phyloP scores from a whole-genome alignment of 805 yeast genomes.

The Kodamaea jinghongensis region DNA sequence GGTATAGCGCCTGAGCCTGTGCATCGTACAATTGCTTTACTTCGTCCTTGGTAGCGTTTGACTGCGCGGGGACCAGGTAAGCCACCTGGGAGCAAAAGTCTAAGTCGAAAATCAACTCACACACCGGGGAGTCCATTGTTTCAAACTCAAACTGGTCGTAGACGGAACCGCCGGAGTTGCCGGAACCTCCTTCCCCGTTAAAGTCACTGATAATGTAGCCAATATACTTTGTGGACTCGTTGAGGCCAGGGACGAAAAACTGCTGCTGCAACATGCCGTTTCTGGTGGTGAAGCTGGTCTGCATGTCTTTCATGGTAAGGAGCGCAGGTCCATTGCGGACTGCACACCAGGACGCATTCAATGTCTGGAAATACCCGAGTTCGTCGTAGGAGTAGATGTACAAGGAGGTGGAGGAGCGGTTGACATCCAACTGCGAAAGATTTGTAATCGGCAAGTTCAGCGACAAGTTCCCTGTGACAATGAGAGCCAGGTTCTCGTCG shows the following conservation, averaged over 20 bases:
- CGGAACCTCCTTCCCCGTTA: slow-evolving; percentile 17
- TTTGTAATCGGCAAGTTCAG: slow-evolving; percentile 1
- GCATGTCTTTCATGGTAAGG: slow-evolving; percentile 18
- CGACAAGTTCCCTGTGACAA: slow-evolving; percentile 55
- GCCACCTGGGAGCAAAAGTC: slow-evolving; percentile 81
- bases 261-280: slow-evolving; percentile 55
- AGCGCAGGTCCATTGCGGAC: slow-evolving; percentile 51
- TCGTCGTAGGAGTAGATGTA: slow-evolving; percentile 47
- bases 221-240: slow-evolving; percentile 56
- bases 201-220: slow-evolving; percentile 61
- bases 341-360: slow-evolving; percentile 71
- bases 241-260: slow-evolving; percentile 59
- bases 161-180: slow-evolving; percentile 58
- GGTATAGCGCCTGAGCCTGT: slow-evolving; percentile 53
- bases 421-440: slow-evolving; percentile 17
- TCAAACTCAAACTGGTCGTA: slow-evolving; percentile 56
- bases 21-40: slow-evolving; percentile 53
- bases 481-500: slow-evolving; percentile 63
- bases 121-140: slow-evolving; percentile 52
- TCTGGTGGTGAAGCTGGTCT: slow-evolving; percentile 40
- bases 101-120: slow-evolving; percentile 71
- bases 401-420: slow-evolving; percentile 34
- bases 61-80: slow-evolving; percentile 71
- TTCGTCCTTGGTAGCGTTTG: slow-evolving; percentile 13
- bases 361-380: slow-evolving; percentile 29